Conservation (phyloP, 495 filamentous ascomycete genomes). For the Cairneyella variabilis region DNA sequence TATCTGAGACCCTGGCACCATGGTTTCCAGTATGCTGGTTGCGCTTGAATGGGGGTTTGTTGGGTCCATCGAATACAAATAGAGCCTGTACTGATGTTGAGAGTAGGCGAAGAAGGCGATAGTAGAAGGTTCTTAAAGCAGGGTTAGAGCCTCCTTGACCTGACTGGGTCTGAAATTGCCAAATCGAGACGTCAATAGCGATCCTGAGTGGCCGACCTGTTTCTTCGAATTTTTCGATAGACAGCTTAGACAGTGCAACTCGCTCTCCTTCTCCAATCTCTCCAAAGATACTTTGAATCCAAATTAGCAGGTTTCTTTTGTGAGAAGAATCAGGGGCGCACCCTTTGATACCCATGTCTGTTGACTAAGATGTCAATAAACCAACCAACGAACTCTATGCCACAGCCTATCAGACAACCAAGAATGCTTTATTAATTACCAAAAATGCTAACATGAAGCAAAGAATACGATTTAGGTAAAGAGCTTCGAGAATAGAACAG, state of each 20-base stretch:
- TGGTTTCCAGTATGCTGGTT: slow-evolving; percentile 57
- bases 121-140: slow-evolving; percentile 88
- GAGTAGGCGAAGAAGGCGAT: slow-evolving; percentile 80
- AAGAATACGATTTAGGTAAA: not conserved
- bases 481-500: not conserved
- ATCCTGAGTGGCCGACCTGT: slow-evolving; percentile 72
- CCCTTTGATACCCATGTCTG: slow-evolving; percentile 60
- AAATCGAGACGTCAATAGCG: slow-evolving; percentile 94
- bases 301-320: slow-evolving; percentile 22
- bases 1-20: slow-evolving; percentile 45
- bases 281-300: slow-evolving; percentile 65
- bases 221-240: slow-evolving; percentile 67
- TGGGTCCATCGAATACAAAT: slow-evolving; percentile 91
- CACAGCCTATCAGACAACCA: not conserved
- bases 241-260: slow-evolving; percentile 78
- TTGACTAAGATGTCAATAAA: slow-evolving; percentile 16
- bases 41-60: slow-evolving; percentile 89
- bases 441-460: not conserved
- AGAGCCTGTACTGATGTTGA: slow-evolving; percentile 78
- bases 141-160: slow-evolving; percentile 86
- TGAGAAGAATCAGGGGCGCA: slow-evolving; percentile 23
- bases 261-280: slow-evolving; percentile 81
- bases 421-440: not conserved
- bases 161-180: slow-evolving; percentile 91
- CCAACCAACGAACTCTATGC: not conserved